These are phyloP conservation scores for Pythium aphanidermatum DNA, from an alignment of 352 stramenopile genomes.

Conservation along the genomic window DNA sequence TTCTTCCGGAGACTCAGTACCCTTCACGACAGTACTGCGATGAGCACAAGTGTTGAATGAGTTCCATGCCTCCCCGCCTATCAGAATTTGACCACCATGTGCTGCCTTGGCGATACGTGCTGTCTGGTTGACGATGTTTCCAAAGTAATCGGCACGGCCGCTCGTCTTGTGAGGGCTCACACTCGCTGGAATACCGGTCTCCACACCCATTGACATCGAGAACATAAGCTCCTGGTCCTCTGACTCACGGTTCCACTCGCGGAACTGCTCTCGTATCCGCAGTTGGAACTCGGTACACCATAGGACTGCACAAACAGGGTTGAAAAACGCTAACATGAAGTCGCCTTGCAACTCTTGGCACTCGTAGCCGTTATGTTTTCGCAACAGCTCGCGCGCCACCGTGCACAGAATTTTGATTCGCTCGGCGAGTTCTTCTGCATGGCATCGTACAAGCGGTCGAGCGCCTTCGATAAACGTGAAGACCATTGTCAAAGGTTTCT, in stretches of 20 bases:
- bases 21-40: slow-evolving; percentile 26
- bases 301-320: slow-evolving; percentile 68
- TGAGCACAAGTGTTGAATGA: slow-evolving; percentile 39
- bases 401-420: slow-evolving; percentile 82
- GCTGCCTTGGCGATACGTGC: slow-evolving; percentile 82
- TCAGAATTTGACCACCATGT: slow-evolving; percentile 72
- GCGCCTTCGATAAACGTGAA: slow-evolving; percentile 88
- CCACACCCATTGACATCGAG: slow-evolving; percentile 85
- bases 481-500: slow-evolving; percentile 81
- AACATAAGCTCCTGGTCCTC: slow-evolving; percentile 80
- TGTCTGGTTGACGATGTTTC: slow-evolving; percentile 88
- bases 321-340: slow-evolving; percentile 88
- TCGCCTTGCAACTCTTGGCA: slow-evolving; percentile 85
- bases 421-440: slow-evolving; percentile 78
- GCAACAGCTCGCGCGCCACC: slow-evolving; percentile 61
- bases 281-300: slow-evolving; percentile 86
- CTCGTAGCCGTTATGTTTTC: slow-evolving; percentile 84
- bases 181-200: slow-evolving; percentile 74
- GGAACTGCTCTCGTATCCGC: slow-evolving; percentile 69
- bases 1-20: slow-evolving; percentile 39
- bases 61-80: slow-evolving; percentile 76
- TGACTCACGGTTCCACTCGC: slow-evolving; percentile 65
- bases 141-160: slow-evolving; percentile 84
- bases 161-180: slow-evolving; percentile 87
- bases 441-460: slow-evolving; percentile 68